Evolutionary conservation across 345 rosid genomes (phyloP).

Genomic region (Bruguiera sexangula): DNA sequence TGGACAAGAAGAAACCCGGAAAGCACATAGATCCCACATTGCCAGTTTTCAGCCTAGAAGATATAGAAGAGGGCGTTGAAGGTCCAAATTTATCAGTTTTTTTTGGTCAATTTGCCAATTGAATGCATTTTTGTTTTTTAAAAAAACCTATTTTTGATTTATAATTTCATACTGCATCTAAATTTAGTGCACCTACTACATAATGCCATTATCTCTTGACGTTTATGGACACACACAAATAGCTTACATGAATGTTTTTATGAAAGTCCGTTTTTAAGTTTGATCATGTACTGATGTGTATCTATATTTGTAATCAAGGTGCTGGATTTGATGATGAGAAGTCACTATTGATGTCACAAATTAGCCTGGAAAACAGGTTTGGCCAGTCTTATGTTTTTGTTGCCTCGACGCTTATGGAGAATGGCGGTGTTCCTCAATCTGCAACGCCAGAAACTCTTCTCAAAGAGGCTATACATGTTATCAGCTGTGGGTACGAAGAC

Average conservation of each 20-base stretch:
- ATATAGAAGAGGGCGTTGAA: slow-evolving; percentile 96
- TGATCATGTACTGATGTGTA: too few relatives aligned
- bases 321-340: slow-evolving; percentile 97
- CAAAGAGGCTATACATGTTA: slow-evolving; percentile 95
- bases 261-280: not conserved
- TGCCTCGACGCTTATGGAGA: slow-evolving; percentile 95
- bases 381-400: slow-evolving; percentile 92
- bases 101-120: not conserved
- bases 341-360: slow-evolving; percentile 86
- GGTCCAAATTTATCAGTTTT: slow-evolving; percentile 39
- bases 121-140: slow-evolving; percentile 1
- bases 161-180: not conserved
- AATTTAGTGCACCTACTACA: not conserved
- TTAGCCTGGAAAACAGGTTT: slow-evolving; percentile 88
- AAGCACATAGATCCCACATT: slow-evolving; percentile 85
- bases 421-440: slow-evolving; percentile 89
- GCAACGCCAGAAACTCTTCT: slow-evolving; percentile 89
- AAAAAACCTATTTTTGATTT: too few relatives aligned
- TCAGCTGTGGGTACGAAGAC: slow-evolving; percentile 95
- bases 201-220: not conserved
- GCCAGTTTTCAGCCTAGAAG: slow-evolving; percentile 88
- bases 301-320: slow-evolving; percentile 41
- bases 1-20: slow-evolving; percentile 81
- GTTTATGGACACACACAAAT: not conserved
- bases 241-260: not conserved